phyloP scores from a whole-genome alignment of 2,329 filamentous ascomycete genomes.

The Colletotrichum phormii region DNA sequence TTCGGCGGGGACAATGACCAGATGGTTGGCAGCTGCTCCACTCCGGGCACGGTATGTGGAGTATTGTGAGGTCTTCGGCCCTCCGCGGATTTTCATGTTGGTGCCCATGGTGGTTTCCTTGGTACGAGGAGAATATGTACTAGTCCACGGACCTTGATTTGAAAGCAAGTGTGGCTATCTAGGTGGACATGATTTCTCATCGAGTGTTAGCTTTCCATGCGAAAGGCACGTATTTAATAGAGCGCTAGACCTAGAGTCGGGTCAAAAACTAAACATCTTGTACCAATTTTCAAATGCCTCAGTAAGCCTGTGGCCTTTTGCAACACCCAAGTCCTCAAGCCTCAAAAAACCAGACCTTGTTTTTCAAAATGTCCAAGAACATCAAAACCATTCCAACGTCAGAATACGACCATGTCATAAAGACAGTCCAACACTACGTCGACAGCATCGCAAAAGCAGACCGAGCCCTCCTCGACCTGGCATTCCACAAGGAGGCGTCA shows the following conservation, averaged over 20 bases:
- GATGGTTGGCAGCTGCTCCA: background rate
- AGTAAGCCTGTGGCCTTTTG: too few relatives aligned
- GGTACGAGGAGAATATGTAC: background rate
- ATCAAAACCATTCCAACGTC: background rate
- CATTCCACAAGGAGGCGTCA: background rate
- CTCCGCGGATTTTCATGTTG: background rate
- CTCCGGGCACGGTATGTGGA: too few relatives aligned
- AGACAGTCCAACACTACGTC: background rate
- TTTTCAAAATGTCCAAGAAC: background rate
- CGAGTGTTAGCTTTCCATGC: too few relatives aligned
- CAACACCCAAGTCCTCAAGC: background rate
- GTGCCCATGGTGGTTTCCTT: background rate
- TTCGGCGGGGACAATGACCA: background rate
- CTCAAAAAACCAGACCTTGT: background rate
- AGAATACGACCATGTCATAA: background rate
- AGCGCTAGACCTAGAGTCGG: background rate
- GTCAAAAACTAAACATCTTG: too few relatives aligned
- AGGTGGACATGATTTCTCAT: background rate
- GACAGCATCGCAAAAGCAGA: background rate
- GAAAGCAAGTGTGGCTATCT: background rate
- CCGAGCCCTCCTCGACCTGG: background rate
- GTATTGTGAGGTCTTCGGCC: too few relatives aligned
- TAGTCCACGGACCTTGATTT: background rate
- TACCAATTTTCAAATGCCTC: too few relatives aligned
- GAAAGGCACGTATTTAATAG: background rate